phyloP scores from a whole-genome alignment of 192 early-diverging fungal genomes.

The Phlyctochytrium arcticum region DNA sequence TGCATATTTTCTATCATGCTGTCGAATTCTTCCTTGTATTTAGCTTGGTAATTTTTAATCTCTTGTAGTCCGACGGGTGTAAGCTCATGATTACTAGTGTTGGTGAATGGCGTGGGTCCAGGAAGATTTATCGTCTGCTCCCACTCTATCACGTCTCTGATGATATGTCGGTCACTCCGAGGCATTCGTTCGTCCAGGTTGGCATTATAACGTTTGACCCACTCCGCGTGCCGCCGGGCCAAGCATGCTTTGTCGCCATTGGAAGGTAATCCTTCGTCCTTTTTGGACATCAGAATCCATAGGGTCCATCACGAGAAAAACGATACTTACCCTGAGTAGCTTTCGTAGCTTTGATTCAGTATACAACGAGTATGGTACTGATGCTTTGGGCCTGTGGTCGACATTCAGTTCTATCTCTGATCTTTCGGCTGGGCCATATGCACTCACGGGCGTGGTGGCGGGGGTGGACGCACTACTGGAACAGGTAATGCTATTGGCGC shows the following conservation, averaged over 20 bases:
- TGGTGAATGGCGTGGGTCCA: neutral
- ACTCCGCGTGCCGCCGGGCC: conserved; percentile 15
- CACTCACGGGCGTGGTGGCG: neutral
- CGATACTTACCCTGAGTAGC: conserved; percentile 2
- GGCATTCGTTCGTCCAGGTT: conserved; percentile 14
- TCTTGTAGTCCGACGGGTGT: conserved; percentile 3
- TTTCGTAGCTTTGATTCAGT: conserved; percentile 7
- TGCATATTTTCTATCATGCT: neutral
- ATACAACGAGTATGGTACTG: conserved; percentile 6
- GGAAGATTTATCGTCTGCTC: neutral
- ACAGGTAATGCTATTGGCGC: neutral
- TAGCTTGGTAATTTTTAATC: neutral
- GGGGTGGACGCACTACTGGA: neutral
- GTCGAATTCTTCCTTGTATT: conserved; percentile 3
- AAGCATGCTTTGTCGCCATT: conserved; percentile 7
- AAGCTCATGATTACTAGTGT: neutral
- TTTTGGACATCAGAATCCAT: no score
- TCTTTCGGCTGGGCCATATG: neutral
- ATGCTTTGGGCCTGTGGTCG: conserved; percentile 5
- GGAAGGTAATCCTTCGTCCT: conserved; percentile 13
- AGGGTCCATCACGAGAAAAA: neutral
- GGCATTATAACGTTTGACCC: conserved; percentile 26
- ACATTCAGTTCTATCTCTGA: neutral
- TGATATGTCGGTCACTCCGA: neutral
- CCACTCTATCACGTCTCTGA: conserved; percentile 19